Conservation (phyloP, 2,329 filamentous ascomycete genomes). For the Pyrenochaeta sp. region DNA sequence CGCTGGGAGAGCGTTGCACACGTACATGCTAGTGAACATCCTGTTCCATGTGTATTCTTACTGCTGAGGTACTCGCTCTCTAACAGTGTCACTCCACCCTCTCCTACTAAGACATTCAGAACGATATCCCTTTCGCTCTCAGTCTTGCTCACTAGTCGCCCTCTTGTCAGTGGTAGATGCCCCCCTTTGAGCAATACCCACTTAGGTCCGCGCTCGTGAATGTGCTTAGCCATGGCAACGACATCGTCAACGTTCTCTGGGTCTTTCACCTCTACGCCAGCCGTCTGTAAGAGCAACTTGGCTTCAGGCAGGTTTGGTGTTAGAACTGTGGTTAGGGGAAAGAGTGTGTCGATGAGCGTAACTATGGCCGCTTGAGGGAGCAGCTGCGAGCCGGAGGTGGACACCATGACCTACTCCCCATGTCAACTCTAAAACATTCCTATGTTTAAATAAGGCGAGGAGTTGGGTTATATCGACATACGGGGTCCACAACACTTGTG, state of each 20-base stretch:
- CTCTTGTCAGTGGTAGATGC: conserved; percentile 78
- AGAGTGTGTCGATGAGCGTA: conserved; percentile 66
- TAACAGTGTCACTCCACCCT: conserved; percentile 66
- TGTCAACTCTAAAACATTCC: background rate
- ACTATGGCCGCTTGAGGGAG: conserved; percentile 71
- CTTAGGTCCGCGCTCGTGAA: conserved; percentile 74
- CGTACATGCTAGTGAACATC: conserved; percentile 82
- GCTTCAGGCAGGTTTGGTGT: conserved; percentile 84
- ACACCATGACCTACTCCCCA: conserved; percentile 80
- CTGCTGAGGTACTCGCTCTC: conserved; percentile 76
- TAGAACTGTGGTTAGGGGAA: conserved; percentile 72
- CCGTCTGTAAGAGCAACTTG: conserved; percentile 67
- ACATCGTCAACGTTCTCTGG: conserved; percentile 71
- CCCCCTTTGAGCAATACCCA: conserved; percentile 92
- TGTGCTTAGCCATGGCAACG: conserved; percentile 70
- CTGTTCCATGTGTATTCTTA: conserved; percentile 90
- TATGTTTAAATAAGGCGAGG: background rate
- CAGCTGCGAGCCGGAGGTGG: conserved; percentile 77
- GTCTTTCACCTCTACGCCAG: conserved; percentile 55
- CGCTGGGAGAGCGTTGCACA: background rate
- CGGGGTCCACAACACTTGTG: conserved; percentile 76
- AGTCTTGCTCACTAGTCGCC: conserved; percentile 65
- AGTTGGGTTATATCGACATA: conserved; percentile 52
- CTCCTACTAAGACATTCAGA: conserved; percentile 79
- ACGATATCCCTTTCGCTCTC: conserved; percentile 71